phyloP scores from a whole-genome alignment of 345 rosid species.

The Syzygium jambos region DNA sequence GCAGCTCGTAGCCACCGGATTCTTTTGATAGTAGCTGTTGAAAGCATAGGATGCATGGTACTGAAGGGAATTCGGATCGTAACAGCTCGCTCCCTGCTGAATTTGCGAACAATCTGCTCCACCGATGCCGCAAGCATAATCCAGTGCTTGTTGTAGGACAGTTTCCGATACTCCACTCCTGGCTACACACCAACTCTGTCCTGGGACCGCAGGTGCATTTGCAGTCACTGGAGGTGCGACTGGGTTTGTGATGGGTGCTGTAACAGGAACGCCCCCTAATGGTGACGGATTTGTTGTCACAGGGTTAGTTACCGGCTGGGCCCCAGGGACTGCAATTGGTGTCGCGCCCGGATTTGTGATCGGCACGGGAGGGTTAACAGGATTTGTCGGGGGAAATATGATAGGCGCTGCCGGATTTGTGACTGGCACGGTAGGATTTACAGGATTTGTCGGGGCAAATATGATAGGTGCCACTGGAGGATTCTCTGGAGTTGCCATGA shows the following conservation, averaged over 20 bases:
- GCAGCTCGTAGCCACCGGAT: slow-evolving; percentile 71
- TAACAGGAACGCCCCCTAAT: slow-evolving; percentile 28
- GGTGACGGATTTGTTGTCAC: slow-evolving; percentile 64
- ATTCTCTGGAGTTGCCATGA: slow-evolving; percentile 25
- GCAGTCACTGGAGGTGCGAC: slow-evolving; percentile 54
- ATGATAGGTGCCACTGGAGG: slow-evolving; percentile 39
- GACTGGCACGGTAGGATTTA: slow-evolving; percentile 14
- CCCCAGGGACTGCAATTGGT: slow-evolving; percentile 42
- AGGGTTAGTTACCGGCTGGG: slow-evolving; percentile 54
- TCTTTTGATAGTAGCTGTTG: slow-evolving; percentile 90
- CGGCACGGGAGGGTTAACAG: slow-evolving; percentile 13
- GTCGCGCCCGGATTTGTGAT: slow-evolving; percentile 32
- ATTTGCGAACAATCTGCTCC: slow-evolving; percentile 86
- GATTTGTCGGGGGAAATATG: slow-evolving; percentile 16
- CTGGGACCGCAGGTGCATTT: slow-evolving; percentile 55
- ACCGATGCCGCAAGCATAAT: slow-evolving; percentile 89
- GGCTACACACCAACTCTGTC: slow-evolving; percentile 91
- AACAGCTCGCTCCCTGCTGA: slow-evolving; percentile 81
- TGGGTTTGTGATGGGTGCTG: slow-evolving; percentile 24
- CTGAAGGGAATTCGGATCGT: slow-evolving; percentile 55
- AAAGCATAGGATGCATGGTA: slow-evolving; percentile 90
- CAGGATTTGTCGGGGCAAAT: slow-evolving; percentile 9
- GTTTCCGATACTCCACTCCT: slow-evolving; percentile 48
- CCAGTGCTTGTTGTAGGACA: slow-evolving; percentile 64
- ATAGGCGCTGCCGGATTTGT: slow-evolving; percentile 39